phyloP scores from a whole-genome alignment of 2,329 filamentous ascomycete species.

The Apiospora saccharicola region DNA sequence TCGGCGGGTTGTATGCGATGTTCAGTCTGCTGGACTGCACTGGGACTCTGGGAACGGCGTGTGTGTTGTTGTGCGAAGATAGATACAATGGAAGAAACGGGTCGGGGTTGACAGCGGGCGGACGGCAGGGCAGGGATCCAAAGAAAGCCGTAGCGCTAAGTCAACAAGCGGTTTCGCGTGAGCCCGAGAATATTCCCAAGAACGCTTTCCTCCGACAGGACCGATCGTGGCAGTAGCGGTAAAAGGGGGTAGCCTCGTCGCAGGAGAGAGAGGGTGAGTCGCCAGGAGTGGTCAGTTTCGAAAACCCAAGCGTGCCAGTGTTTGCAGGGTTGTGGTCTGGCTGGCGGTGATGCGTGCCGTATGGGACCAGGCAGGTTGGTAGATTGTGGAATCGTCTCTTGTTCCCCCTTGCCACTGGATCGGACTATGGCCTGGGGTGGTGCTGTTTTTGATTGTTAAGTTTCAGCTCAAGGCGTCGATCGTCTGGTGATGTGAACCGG shows the following conservation, averaged over 20 bases:
- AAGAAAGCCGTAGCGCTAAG: slow-evolving; percentile 21
- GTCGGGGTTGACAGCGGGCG: slow-evolving; percentile 13
- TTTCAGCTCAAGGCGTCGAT: slow-evolving; percentile 5
- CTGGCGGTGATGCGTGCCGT: slow-evolving; percentile 17
- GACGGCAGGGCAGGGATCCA: slow-evolving; percentile 19
- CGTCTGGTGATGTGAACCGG: slow-evolving; percentile 1
- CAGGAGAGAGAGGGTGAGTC: neutral
- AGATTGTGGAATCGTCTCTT: slow-evolving; percentile 20
- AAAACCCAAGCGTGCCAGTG: slow-evolving; percentile 1
- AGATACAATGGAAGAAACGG: slow-evolving; percentile 17
- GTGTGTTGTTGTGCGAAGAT: slow-evolving; percentile 15
- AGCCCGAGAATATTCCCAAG: slow-evolving; percentile 7
- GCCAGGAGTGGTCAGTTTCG: slow-evolving; percentile 12
- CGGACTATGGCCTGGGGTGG: slow-evolving; percentile 14
- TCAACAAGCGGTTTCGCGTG: slow-evolving; percentile 17
- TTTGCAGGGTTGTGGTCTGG: slow-evolving; percentile 8
- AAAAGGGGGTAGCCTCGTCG: slow-evolving; percentile 12
- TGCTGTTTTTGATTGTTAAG: neutral
- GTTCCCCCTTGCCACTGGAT: neutral
- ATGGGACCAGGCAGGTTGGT: slow-evolving; percentile 15
- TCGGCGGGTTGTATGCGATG: slow-evolving; percentile 22
- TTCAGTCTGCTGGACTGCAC: neutral
- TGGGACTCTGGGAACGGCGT: slow-evolving; percentile 1
- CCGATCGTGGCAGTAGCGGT: slow-evolving; percentile 6
- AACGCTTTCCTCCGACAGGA: neutral